Percentiles rank a stretch among this genome's conserved stretches.
phyloP scores from a whole-genome alignment of 345 rosid genomes.

The Eucalyptus curtisii region DNA sequence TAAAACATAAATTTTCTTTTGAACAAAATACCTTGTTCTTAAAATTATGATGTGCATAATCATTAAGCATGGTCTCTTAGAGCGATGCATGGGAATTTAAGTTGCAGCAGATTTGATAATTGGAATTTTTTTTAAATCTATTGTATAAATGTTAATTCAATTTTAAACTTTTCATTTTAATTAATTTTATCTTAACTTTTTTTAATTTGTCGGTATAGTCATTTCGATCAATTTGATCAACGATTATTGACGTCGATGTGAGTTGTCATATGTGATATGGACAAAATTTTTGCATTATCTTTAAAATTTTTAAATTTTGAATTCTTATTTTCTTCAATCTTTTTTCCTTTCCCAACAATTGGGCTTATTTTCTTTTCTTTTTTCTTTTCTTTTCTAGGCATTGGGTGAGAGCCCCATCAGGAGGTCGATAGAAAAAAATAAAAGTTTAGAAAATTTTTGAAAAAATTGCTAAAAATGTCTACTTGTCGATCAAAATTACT shows the following conservation, averaged over 20 bases:
- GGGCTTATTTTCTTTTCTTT: too few species aligned
- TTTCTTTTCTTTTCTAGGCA: too few species aligned
- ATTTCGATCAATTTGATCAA: fast-evolving
- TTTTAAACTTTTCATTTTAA: not conserved
- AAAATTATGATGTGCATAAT: not conserved
- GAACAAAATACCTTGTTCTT: not conserved
- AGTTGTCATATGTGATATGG: not conserved
- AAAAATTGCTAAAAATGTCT: not conserved
- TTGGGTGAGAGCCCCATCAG: too few species aligned
- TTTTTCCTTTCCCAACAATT: not conserved
- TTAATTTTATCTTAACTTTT: fast-evolving
- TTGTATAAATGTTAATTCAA: fast-evolving
- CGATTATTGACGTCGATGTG: fast-evolving
- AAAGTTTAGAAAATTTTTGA: not conserved
- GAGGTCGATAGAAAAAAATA: not conserved
- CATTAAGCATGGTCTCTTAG: not conserved
- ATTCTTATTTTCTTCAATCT: too few species aligned
- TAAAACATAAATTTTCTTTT: not conserved
- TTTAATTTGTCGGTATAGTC: fast-evolving
- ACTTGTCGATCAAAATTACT: not conserved
- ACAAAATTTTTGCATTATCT: not conserved
- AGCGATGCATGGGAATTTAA: not conserved
- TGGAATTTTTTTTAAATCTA: not conserved
- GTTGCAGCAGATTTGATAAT: not conserved
- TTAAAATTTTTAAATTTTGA: not conserved